These are phyloP conservation scores for Neofusicoccum ribis DNA, from an alignment of 2,329 filamentous ascomycete species.

Conservation along the genomic window DNA sequence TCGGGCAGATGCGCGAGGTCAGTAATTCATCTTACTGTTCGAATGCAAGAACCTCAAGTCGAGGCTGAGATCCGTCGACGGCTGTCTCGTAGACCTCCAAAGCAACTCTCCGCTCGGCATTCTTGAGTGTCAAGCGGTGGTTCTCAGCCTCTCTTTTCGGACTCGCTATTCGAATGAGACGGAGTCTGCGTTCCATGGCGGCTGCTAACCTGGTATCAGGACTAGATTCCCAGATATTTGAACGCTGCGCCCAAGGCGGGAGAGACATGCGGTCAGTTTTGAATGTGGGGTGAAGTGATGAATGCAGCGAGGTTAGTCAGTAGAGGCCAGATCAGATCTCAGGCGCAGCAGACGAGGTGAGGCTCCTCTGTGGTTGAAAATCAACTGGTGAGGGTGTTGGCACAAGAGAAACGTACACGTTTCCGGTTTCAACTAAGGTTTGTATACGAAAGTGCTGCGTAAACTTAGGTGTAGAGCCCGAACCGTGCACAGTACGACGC, in stretches of 20 bases:
- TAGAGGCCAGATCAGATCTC: no score
- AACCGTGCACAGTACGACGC: no score
- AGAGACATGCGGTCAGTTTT: not conserved
- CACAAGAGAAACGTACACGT: no score
- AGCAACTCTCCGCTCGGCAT: not conserved
- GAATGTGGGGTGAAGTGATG: not conserved
- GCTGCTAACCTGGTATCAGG: not conserved
- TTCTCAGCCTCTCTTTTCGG: not conserved
- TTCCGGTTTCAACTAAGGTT: no score
- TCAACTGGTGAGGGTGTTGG: no score
- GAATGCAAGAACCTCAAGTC: not conserved
- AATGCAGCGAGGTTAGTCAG: no score
- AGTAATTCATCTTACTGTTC: constrained; percentile 6
- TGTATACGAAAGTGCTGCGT: no score
- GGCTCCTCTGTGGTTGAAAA: no score
- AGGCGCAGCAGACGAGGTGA: no score
- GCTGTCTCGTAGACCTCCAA: not conserved
- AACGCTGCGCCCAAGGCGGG: not conserved
- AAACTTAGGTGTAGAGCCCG: no score
- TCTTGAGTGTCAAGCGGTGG: no score
- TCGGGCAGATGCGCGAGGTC: not conserved
- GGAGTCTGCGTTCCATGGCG: not conserved
- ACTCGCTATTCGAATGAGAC: no score
- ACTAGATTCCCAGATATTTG: not conserved
- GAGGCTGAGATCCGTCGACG: not conserved